Conservation (phyloP, 257 asterid genomes). For the Solanum okadae region DNA sequence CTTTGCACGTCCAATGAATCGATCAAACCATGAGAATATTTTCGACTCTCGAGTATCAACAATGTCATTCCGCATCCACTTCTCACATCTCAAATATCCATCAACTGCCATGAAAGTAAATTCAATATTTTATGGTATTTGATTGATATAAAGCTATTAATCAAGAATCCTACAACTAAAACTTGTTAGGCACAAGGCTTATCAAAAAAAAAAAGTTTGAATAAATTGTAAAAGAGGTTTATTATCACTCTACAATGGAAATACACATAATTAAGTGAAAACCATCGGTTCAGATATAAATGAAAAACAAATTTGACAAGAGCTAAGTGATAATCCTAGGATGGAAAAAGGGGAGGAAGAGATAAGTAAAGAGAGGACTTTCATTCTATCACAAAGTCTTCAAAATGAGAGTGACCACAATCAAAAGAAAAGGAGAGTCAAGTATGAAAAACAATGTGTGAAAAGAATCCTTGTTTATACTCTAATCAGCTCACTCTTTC, state of each 20-base stretch:
- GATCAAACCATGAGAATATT: conserved; percentile 56
- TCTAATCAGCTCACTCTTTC: not conserved
- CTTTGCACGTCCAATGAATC: conserved; percentile 74
- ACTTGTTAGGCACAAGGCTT: not conserved
- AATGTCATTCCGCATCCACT: conserved; percentile 1
- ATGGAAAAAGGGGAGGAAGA: not conserved
- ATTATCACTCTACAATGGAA: not conserved
- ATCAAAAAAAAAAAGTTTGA: not conserved
- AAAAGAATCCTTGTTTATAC: not conserved
- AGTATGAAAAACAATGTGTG: not conserved
- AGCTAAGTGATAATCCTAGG: not conserved
- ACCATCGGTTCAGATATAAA: not conserved
- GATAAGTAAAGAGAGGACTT: not conserved
- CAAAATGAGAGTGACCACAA: not conserved
- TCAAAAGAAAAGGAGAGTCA: not conserved
- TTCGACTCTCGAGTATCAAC: not conserved
- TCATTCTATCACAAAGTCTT: not conserved
- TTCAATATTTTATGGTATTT: not conserved
- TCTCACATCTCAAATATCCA: not conserved
- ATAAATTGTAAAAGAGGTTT: not conserved
- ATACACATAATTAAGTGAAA: not conserved
- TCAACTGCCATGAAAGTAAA: conserved; percentile 7
- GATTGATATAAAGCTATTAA: not conserved
- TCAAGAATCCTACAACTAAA: not conserved
- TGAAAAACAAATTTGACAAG: not conserved